Percentiles rank a stretch among this genome's conserved stretches.
Conservation (phyloP, 371 early-diverging fungal genomes). For the Apophysomyces ossiformis region DNA sequence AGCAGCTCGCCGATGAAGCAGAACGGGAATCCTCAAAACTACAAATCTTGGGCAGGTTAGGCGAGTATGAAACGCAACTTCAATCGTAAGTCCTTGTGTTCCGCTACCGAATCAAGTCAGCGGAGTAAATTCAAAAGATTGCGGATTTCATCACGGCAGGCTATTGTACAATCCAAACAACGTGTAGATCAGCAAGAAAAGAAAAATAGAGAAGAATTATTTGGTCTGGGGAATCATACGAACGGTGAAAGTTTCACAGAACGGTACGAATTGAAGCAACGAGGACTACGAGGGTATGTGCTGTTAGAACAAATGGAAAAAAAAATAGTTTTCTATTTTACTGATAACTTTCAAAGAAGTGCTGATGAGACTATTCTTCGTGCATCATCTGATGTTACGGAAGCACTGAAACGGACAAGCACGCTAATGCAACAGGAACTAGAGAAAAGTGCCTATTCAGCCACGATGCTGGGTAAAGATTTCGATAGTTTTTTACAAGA, state of each 20-base stretch:
- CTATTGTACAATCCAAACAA: slow-evolving; percentile 62
- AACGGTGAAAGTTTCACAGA: slow-evolving; percentile 40
- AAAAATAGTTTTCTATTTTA: background rate
- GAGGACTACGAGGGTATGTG: slow-evolving; percentile 34
- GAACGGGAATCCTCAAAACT: slow-evolving; percentile 55
- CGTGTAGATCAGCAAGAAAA: slow-evolving; percentile 59
- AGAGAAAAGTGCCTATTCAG: slow-evolving; percentile 68
- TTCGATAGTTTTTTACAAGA: background rate
- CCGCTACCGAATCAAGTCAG: slow-evolving; percentile 1
- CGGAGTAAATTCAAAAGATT: slow-evolving; percentile 11
- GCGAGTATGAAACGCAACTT: slow-evolving; percentile 62
- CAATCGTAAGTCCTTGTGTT: slow-evolving; percentile 51
- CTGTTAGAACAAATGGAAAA: slow-evolving; percentile 22
- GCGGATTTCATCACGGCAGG: slow-evolving; percentile 64
- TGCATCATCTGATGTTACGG: slow-evolving; percentile 66
- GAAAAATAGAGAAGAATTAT: slow-evolving; percentile 61
- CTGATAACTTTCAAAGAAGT: slow-evolving; percentile 12
- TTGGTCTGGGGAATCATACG: slow-evolving; percentile 37
- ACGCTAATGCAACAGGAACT: slow-evolving; percentile 78
- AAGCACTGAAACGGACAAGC: slow-evolving; percentile 67
- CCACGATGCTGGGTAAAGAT: slow-evolving; percentile 64
- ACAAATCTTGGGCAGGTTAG: slow-evolving; percentile 49
- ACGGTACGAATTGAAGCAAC: slow-evolving; percentile 47
- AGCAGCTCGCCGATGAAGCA: slow-evolving; percentile 64
- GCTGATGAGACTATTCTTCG: slow-evolving; percentile 50